Evolutionary conservation across 352 stramenopile genomes (phyloP).

Genomic region (Globisporangium paddicum): DNA sequence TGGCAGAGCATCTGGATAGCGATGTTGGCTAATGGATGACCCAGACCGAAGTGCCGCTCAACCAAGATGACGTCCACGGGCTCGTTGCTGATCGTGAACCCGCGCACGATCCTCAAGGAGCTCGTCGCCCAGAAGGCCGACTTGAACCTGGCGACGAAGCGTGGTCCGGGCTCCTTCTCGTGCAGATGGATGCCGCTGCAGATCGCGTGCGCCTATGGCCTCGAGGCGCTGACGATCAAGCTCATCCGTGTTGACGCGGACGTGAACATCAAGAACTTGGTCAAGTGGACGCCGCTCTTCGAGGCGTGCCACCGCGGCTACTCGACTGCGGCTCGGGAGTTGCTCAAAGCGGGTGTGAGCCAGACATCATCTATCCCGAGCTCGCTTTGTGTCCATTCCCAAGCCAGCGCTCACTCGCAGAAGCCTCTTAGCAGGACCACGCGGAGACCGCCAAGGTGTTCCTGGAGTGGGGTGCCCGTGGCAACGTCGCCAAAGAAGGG

Average conservation of each 20-base stretch:
- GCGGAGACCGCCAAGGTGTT: constrained; percentile 60
- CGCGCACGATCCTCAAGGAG: constrained; percentile 69
- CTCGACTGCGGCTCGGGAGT: constrained; percentile 45
- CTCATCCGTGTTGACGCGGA: constrained; percentile 63
- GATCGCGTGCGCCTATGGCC: constrained; percentile 72
- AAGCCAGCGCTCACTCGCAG: constrained; percentile 55
- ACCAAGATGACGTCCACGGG: too few relatives aligned
- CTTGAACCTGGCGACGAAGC: constrained; percentile 58
- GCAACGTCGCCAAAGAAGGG: constrained; percentile 24
- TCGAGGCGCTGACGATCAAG: constrained; percentile 67
- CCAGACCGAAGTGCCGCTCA: too few relatives aligned
- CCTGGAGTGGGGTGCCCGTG: constrained; percentile 51
- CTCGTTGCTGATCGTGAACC: too few relatives aligned
- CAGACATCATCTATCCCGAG: constrained; percentile 67
- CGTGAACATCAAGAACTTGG: constrained; percentile 64
- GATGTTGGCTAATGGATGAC: too few relatives aligned
- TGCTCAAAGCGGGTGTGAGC: constrained; percentile 62
- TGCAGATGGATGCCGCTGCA: constrained; percentile 75
- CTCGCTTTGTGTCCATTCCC: constrained; percentile 76
- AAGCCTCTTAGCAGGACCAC: constrained; percentile 66
- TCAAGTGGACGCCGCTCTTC: constrained; percentile 73
- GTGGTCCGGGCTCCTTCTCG: constrained; percentile 69
- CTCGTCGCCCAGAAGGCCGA: constrained; percentile 50
- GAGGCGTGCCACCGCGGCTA: constrained; percentile 77
- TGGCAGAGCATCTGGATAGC: too few relatives aligned